Conservation (phyloP, 164 flowering plant species). For the Annona cherimola region DNA sequence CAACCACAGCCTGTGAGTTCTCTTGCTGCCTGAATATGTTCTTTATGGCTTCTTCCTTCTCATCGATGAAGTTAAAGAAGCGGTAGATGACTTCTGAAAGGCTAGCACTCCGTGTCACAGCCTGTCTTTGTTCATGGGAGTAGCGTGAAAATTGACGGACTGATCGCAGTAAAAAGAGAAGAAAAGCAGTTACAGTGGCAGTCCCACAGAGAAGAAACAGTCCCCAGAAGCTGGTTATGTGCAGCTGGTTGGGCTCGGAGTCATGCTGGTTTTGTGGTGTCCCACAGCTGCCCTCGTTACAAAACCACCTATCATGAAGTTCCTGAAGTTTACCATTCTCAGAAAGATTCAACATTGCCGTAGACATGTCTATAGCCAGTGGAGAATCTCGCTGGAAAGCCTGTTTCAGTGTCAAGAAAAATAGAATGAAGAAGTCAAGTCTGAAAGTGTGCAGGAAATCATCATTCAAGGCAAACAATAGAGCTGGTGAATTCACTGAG, state of each 20-base stretch:
- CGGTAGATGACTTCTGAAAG: conserved; percentile 31
- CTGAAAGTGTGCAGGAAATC: not conserved
- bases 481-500: not conserved
- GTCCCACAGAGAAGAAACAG: conserved; percentile 53
- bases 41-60: conserved; percentile 72
- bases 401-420: conserved; percentile 20
- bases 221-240: conserved; percentile 62
- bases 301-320: conserved; percentile 57
- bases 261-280: conserved; percentile 4
- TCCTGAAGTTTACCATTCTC: conserved; percentile 50
- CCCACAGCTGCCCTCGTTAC: conserved; percentile 34
- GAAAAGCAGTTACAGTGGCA: conserved; percentile 31
- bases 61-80: conserved; percentile 61
- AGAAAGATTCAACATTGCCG: conserved; percentile 55
- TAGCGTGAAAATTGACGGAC: conserved; percentile 42
- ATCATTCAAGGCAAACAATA: not conserved
- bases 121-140: conserved; percentile 27
- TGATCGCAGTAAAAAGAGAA: conserved; percentile 36
- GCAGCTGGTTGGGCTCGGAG: conserved; percentile 46
- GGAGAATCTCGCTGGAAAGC: conserved; percentile 65
- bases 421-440: not conserved
- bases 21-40: conserved; percentile 34
- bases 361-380: conserved; percentile 60
- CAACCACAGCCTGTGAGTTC: conserved; percentile 12
- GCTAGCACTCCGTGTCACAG: conserved; percentile 15